Conservation (phyloP, 768 basidiomycete genomes). For the Chalciporus pseudorubinellus region DNA sequence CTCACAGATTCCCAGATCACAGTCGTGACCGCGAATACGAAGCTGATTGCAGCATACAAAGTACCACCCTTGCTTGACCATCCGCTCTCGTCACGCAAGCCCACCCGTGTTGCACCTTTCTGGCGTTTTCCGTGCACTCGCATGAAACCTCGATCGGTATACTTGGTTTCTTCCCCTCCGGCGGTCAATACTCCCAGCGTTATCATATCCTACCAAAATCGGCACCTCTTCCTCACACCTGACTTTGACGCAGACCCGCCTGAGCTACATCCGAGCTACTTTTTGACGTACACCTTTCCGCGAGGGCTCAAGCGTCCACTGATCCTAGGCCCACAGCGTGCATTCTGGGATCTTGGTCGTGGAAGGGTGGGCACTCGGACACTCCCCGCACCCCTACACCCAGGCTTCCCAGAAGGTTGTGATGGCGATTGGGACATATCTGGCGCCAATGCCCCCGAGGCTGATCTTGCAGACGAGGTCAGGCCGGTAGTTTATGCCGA, state of each 20-base stretch:
- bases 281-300: constrained; percentile 10
- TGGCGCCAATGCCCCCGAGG: constrained; percentile 1
- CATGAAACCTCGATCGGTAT: constrained; percentile 6
- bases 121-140: constrained; percentile 9
- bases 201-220: constrained; percentile 6
- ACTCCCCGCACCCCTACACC: constrained; percentile 2
- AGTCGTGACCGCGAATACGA: constrained; percentile 2
- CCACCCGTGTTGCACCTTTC: background rate
- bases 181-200: constrained; percentile 8
- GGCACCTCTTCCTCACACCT: constrained; percentile 9
- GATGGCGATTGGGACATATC: constrained; percentile 6
- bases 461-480: constrained; percentile 1
- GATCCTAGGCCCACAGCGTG: constrained; percentile 11
- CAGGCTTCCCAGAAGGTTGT: constrained; percentile 4
- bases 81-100: background rate
- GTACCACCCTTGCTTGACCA: background rate
- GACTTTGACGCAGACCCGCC: constrained; percentile 9
- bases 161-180: constrained; percentile 12
- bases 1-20: constrained; percentile 7
- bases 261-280: constrained; percentile 11
- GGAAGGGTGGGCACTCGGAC: constrained; percentile 4
- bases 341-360: constrained; percentile 14
- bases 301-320: constrained; percentile 1
- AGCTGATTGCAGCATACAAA: constrained; percentile 5
- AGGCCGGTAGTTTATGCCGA: background rate